A percentile compares a stretch with the other conserved stretches of the same genome.
Conservation (phyloP, 2,329 filamentous ascomycete species). For the Ilyonectria destructans region DNA sequence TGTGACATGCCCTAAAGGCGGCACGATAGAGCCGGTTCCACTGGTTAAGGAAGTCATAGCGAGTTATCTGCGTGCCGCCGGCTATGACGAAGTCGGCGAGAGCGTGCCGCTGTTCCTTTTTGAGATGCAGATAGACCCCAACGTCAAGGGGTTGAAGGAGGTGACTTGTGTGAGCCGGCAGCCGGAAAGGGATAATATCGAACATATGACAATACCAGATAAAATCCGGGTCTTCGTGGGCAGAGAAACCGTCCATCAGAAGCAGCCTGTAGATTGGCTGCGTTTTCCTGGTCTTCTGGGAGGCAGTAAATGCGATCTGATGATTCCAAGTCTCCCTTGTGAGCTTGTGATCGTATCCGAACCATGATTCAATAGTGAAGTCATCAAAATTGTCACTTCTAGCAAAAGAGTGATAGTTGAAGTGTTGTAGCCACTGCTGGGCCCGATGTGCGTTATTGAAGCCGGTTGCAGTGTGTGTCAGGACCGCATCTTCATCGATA, state of each 20-base stretch:
- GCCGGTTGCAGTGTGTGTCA: background rate
- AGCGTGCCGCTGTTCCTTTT: background rate
- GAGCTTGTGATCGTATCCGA: constrained; percentile 1
- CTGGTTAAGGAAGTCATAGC: too few relatives aligned
- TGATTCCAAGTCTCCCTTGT: background rate
- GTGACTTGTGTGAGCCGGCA: too few relatives aligned
- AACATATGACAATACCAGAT: too few relatives aligned
- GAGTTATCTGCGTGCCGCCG: constrained; percentile 2
- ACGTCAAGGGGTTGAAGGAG: too few relatives aligned
- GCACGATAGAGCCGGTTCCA: too few relatives aligned
- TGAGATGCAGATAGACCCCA: constrained; percentile 14
- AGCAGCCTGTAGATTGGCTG: constrained; percentile 11
- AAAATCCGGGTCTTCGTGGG: too few relatives aligned
- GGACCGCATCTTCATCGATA: constrained; percentile 11
- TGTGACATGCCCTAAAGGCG: too few relatives aligned
- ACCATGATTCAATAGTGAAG: constrained; percentile 9
- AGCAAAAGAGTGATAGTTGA: too few relatives aligned
- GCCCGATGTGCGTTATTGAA: constrained; percentile 12
- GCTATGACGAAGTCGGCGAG: constrained; percentile 1
- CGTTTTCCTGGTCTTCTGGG: background rate
- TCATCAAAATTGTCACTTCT: background rate
- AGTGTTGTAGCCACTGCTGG: constrained; percentile 9
- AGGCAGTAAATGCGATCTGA: background rate
- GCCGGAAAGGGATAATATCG: too few relatives aligned
- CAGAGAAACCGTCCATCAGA: constrained; percentile 16